These are phyloP conservation scores for Macrocystidia cucumis DNA, from an alignment of 1,284 basidiomycete species.

Conservation along the genomic window DNA sequence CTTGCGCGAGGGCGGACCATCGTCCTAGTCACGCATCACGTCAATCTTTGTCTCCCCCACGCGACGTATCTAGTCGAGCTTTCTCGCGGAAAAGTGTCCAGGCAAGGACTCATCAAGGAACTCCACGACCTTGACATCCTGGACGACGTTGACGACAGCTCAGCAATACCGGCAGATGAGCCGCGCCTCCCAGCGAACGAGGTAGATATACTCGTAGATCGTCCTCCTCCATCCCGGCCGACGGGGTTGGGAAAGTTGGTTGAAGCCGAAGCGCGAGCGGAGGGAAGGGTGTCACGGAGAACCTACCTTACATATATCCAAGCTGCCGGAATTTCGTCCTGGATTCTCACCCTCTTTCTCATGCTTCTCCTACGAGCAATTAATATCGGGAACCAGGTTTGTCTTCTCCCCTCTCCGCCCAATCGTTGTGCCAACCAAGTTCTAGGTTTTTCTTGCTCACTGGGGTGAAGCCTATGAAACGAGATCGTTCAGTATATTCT, in stretches of 20 bases:
- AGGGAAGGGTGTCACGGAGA: conserved; percentile 50
- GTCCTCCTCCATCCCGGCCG: conserved; percentile 8
- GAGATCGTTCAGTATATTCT: conserved; percentile 12
- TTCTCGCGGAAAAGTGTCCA: conserved; percentile 48
- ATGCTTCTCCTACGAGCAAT: conserved; percentile 50
- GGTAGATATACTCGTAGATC: conserved; percentile 22
- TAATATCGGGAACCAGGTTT: conserved; percentile 51
- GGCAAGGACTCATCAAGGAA: conserved; percentile 47
- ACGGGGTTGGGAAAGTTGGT: conserved; percentile 43
- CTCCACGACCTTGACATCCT: conserved; percentile 47
- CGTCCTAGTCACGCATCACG: conserved; percentile 84
- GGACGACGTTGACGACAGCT: conserved; percentile 38
- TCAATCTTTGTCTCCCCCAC: conserved; percentile 59
- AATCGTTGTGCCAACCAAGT: conserved; percentile 1
- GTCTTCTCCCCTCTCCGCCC: conserved; percentile 2
- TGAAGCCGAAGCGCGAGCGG: conserved; percentile 55
- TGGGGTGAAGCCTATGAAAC: conserved; percentile 59
- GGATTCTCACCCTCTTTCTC: conserved; percentile 44
- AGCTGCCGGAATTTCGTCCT: conserved; percentile 50
- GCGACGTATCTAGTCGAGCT: conserved; percentile 66
- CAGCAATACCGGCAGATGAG: conserved; percentile 16
- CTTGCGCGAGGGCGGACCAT: conserved; percentile 64
- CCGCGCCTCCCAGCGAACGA: conserved; percentile 25
- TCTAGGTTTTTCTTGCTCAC: conserved; percentile 51
- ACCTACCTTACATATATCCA: conserved; percentile 58